These are phyloP conservation scores for Clonostachys rhizophaga DNA, from an alignment of 2,329 filamentous ascomycete genomes.

Conservation along the genomic window DNA sequence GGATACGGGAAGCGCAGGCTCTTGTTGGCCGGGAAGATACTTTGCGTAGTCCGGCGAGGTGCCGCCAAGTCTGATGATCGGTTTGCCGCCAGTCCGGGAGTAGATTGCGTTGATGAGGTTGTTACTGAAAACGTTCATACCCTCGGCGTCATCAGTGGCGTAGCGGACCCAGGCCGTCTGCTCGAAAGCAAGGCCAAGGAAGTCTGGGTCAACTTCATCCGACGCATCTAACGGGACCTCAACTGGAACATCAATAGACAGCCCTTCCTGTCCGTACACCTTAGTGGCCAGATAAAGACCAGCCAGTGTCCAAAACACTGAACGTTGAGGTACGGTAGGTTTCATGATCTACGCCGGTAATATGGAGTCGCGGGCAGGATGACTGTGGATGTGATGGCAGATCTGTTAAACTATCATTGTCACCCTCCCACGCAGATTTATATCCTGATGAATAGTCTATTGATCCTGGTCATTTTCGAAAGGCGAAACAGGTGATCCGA, in stretches of 20 bases:
- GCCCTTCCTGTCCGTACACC: too few species aligned
- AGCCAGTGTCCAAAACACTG: too few species aligned
- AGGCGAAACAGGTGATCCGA: too few species aligned
- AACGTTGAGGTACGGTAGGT: too few species aligned
- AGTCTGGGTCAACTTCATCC: conserved; percentile 1
- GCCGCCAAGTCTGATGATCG: conserved; percentile 26
- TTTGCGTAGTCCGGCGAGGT: conserved; percentile 26
- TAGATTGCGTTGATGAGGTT: conserved; percentile 25
- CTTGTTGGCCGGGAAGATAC: conserved; percentile 20
- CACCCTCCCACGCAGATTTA: too few species aligned
- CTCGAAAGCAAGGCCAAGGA: conserved; percentile 10
- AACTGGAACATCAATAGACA: not conserved
- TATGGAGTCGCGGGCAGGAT: too few species aligned
- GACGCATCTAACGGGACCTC: not conserved
- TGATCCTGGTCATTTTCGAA: too few species aligned
- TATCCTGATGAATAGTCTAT: too few species aligned
- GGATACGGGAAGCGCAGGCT: conserved; percentile 20
- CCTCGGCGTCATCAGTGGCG: conserved; percentile 19
- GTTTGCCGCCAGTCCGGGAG: conserved; percentile 22
- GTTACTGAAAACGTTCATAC: conserved; percentile 21
- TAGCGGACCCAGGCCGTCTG: conserved; percentile 24
- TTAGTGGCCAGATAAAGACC: too few species aligned
- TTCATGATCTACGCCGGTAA: too few species aligned
- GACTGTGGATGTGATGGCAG: too few species aligned
- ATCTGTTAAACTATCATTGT: too few species aligned